A percentile compares a stretch with the other conserved stretches of the same genome.
Conservation (phyloP, 179 eudicot genomes). For the Spinacia oleracea region DNA sequence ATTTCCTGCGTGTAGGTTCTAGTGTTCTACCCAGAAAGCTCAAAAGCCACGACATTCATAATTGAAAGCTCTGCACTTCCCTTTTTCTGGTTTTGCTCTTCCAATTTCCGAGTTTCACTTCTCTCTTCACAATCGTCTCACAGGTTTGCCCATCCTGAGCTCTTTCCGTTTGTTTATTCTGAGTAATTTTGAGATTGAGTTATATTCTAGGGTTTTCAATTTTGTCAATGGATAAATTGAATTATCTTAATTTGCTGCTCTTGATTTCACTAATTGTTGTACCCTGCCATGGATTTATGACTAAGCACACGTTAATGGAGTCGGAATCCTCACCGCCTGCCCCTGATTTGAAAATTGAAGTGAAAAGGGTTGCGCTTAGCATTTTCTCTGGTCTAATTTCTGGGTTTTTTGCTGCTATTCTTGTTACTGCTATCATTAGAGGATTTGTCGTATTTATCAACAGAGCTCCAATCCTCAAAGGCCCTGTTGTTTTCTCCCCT, state of each 20-base stretch:
- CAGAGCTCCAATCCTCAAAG: constrained; percentile 67
- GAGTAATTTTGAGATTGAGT: background rate
- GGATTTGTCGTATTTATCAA: constrained; percentile 56
- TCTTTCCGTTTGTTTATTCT: background rate
- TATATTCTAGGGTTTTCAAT: background rate
- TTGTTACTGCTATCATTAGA: constrained; percentile 52
- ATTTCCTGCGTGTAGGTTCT: no score
- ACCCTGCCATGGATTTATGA: constrained; percentile 16
- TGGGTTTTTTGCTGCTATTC: constrained; percentile 49
- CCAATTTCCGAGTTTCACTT: no score
- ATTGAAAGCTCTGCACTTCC: no score
- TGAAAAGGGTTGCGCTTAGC: constrained; percentile 51
- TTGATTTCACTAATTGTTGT: background rate
- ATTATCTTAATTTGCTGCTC: background rate
- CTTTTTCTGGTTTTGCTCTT: no score
- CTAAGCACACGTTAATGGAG: constrained; percentile 26
- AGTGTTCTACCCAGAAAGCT: no score
- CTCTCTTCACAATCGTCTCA: no score
- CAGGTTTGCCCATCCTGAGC: background rate
- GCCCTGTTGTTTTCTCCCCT: constrained; percentile 84
- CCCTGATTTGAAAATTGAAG: constrained; percentile 31
- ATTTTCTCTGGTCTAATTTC: constrained; percentile 55
- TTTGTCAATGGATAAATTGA: constrained; percentile 9
- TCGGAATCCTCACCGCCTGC: constrained; percentile 35
- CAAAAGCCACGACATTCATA: no score